A percentile compares a stretch with the other conserved stretches of the same genome.
phyloP scores from a whole-genome alignment of 2,329 filamentous ascomycete species.

The Pseudocercospora crystallina region DNA sequence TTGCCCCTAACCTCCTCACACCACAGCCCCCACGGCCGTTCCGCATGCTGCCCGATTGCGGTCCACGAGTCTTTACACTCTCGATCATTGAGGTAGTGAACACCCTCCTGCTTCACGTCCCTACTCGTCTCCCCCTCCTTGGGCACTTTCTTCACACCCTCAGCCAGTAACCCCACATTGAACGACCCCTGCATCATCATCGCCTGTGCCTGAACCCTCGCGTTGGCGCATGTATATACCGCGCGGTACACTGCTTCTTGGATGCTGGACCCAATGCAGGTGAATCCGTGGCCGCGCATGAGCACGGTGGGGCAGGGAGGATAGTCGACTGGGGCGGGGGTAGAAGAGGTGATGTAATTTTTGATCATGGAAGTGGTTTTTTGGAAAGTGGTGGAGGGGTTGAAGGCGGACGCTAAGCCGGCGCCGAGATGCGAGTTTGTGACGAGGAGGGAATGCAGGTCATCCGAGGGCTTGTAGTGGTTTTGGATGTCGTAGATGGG shows the following conservation, averaged over 20 bases:
- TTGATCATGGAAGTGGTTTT: constrained; percentile 33
- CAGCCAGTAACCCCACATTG: constrained; percentile 41
- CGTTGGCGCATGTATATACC: constrained; percentile 43
- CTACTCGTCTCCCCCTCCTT: constrained; percentile 40
- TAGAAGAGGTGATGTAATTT: constrained; percentile 30
- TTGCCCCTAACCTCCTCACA: constrained; percentile 41
- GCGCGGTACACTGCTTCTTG: constrained; percentile 48
- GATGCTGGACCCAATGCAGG: constrained; percentile 42
- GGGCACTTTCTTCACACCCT: constrained; percentile 38
- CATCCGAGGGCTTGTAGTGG: constrained; percentile 32
- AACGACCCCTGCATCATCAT: constrained; percentile 37
- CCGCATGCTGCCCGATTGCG: constrained; percentile 33
- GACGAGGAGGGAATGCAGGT: constrained; percentile 36
- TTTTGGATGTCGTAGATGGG: constrained; percentile 37
- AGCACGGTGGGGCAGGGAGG: constrained; percentile 32
- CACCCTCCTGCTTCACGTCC: constrained; percentile 41
- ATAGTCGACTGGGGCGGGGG: constrained; percentile 16
- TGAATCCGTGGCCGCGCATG: constrained; percentile 49
- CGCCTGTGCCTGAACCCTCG: constrained; percentile 43
- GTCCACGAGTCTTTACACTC: constrained; percentile 45
- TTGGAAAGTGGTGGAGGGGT: constrained; percentile 24
- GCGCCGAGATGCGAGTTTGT: constrained; percentile 35
- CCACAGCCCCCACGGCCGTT: constrained; percentile 46
- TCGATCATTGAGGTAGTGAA: constrained; percentile 44
- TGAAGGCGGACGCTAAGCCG: constrained; percentile 35